Conservation (phyloP, 148 eudicot genomes). For the Hydrangea macrophylla region DNA sequence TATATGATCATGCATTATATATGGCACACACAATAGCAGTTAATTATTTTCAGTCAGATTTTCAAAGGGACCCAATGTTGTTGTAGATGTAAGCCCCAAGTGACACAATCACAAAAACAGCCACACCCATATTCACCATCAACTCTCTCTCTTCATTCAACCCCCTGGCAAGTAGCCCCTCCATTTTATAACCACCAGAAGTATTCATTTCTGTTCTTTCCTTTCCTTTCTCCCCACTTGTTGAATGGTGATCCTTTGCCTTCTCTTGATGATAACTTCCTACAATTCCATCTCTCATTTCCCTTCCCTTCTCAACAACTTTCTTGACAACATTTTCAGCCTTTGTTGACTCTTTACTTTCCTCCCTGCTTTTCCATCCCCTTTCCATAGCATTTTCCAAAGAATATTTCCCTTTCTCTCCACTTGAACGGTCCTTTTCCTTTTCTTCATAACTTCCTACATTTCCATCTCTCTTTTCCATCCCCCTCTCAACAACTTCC, state of each 20-base stretch:
- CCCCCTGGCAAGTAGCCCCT: slow-evolving; percentile 12
- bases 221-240: neutral
- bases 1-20: no score
- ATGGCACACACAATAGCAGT: no score
- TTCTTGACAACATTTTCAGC: neutral
- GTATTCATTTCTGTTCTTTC: neutral
- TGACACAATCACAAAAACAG: slow-evolving; percentile 49
- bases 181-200: neutral
- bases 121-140: slow-evolving; percentile 58
- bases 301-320: neutral
- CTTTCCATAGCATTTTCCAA: no score
- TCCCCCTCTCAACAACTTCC: neutral
- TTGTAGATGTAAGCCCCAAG: slow-evolving; percentile 50
- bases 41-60: no score
- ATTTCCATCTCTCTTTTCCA: neutral
- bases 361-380: neutral
- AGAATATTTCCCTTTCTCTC: no score
- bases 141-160: slow-evolving; percentile 44
- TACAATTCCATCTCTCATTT: neutral
- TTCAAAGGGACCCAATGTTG: slow-evolving; percentile 25
- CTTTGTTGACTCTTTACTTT: neutral
- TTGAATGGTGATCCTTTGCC: no score
- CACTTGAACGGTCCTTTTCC: no score
- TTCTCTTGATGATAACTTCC: neutral
- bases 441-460: no score